These are phyloP conservation scores for Xylaria sp. DNA, from an alignment of 2,329 filamentous ascomycete species.

Conservation along the genomic window DNA sequence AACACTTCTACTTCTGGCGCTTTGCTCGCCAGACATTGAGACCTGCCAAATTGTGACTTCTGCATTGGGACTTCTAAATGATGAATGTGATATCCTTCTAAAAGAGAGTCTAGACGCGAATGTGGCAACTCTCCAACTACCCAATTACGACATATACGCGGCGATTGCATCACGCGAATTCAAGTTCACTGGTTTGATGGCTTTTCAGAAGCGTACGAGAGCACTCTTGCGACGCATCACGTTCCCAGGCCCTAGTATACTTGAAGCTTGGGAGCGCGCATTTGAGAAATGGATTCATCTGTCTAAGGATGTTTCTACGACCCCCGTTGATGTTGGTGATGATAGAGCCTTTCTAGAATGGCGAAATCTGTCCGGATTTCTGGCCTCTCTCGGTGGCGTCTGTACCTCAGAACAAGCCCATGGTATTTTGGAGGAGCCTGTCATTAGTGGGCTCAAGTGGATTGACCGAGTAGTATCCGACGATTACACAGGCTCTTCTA, in stretches of 20 bases:
- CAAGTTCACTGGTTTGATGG: constrained; percentile 73
- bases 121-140: constrained; percentile 62
- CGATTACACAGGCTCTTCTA: constrained; percentile 67
- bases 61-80: constrained; percentile 70
- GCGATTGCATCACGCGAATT: constrained; percentile 73
- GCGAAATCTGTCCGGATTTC: constrained; percentile 75
- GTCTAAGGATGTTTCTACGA: constrained; percentile 70
- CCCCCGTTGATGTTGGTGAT: constrained; percentile 61
- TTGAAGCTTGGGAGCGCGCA: constrained; percentile 73
- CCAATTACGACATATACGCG: constrained; percentile 69
- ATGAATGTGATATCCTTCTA: constrained; percentile 68
- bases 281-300: constrained; percentile 73
- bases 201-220: constrained; percentile 74
- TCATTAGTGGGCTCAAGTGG: constrained; percentile 68
- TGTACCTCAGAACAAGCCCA: constrained; percentile 70
- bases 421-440: constrained; percentile 66
- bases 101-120: constrained; percentile 61
- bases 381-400: constrained; percentile 73
- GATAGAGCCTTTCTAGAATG: constrained; percentile 70
- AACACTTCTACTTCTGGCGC: constrained; percentile 69
- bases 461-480: constrained; percentile 70
- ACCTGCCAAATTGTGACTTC: constrained; percentile 72
- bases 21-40: constrained; percentile 73
- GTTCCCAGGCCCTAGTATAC: constrained; percentile 71
- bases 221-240: constrained; percentile 68